Evolutionary conservation across 2,329 filamentous ascomycete species (phyloP).

Genomic region (Colletotrichum cereale): DNA sequence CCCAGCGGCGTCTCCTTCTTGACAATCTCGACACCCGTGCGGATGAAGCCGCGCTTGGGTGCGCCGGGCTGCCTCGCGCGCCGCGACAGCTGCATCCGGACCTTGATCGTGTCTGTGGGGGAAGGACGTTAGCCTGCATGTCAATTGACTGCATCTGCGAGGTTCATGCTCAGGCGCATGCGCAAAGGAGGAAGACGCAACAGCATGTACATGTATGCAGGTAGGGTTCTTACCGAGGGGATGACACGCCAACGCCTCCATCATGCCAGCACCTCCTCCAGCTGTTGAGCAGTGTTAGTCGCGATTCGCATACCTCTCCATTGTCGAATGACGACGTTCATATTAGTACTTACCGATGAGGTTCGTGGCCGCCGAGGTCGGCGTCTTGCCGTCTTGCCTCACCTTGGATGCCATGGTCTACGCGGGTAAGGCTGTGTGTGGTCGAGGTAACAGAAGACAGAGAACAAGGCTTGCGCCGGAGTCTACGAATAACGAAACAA

Average conservation of each 20-base stretch:
- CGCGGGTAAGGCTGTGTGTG: slow-evolving; percentile 13
- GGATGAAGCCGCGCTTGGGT: slow-evolving; percentile 88
- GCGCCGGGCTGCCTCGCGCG: slow-evolving; percentile 85
- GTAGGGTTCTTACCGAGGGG: slow-evolving; percentile 77
- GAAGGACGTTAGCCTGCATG: neutral
- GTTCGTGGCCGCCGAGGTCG: slow-evolving; percentile 88
- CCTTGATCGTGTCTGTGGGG: slow-evolving; percentile 89
- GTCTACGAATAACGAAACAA: neutral
- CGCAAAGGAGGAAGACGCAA: slow-evolving; percentile 10
- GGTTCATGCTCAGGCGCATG: neutral
- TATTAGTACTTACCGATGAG: slow-evolving; percentile 77
- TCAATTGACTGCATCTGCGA: slow-evolving; percentile 10
- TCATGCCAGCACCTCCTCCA: slow-evolving; percentile 97
- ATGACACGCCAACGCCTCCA: slow-evolving; percentile 97
- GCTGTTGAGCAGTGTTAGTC: slow-evolving; percentile 63
- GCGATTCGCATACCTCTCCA: neutral
- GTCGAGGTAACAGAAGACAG: slow-evolving; percentile 4
- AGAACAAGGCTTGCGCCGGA: slow-evolving; percentile 16
- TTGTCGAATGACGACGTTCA: neutral
- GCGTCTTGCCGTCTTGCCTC: slow-evolving; percentile 73
- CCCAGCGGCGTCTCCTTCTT: slow-evolving; percentile 90
- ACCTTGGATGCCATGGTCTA: slow-evolving; percentile 57
- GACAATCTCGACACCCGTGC: slow-evolving; percentile 88
- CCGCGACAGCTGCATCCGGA: slow-evolving; percentile 97
- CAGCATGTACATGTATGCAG: neutral